phyloP scores from a whole-genome alignment of 108 stramenopile genomes.

The Epipyxis sp. region DNA sequence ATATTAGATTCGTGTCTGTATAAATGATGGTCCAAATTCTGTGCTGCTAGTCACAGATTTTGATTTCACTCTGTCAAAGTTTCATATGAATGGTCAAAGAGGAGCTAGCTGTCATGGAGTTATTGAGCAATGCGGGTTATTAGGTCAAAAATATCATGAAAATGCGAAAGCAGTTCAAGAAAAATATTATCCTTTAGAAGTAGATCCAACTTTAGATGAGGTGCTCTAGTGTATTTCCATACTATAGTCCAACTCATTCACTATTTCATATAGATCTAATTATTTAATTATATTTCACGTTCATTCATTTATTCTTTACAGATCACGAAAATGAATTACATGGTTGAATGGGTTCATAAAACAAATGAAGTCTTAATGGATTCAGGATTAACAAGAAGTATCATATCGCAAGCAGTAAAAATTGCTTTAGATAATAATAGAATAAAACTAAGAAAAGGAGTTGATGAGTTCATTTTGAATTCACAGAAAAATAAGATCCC shows the following conservation, averaged over 20 bases:
- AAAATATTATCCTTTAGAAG: conserved; percentile 33
- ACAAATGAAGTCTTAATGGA: conserved; percentile 29
- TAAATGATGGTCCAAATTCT: conserved; percentile 9
- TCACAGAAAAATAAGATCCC: conserved; percentile 9
- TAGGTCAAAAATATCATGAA: conserved; percentile 1
- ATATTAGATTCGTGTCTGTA: no score
- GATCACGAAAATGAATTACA: conserved; percentile 9
- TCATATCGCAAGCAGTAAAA: conserved; percentile 16
- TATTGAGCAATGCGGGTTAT: conserved; percentile 31
- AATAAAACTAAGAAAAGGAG: conserved; percentile 18
- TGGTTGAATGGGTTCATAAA: conserved; percentile 38
- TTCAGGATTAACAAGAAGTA: conserved; percentile 14
- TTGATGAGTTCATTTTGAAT: not conserved
- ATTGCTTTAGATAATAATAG: conserved; percentile 6
- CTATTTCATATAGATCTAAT: no score
- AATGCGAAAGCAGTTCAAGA: conserved; percentile 25
- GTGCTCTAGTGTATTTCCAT: no score
- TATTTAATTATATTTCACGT: no score
- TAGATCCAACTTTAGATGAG: conserved; percentile 19
- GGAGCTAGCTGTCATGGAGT: conserved; percentile 27
- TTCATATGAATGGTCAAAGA: conserved; percentile 10
- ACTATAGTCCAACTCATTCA: no score
- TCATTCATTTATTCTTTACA: no score
- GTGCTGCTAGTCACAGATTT: conserved; percentile 34
- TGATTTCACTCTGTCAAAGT: conserved; percentile 33